phyloP scores from a whole-genome alignment of 73 alveolate species.

The Paramecium sexaurelia region DNA sequence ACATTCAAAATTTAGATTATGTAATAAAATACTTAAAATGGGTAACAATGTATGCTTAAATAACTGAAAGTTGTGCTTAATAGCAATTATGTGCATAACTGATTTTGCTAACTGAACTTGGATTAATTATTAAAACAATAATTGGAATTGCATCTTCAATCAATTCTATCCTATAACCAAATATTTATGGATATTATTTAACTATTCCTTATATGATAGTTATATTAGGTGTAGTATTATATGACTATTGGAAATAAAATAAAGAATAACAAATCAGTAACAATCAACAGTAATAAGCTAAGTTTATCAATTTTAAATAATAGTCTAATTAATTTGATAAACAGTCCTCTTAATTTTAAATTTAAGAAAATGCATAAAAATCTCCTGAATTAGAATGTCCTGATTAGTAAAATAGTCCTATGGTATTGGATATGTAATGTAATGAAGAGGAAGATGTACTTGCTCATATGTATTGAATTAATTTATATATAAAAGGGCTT shows the following conservation, averaged over 20 bases:
- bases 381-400: not conserved
- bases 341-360: not conserved
- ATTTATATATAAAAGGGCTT: not conserved
- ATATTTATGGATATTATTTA: not conserved
- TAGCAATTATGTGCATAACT: not conserved
- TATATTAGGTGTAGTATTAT: not conserved
- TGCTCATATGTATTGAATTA: not conserved
- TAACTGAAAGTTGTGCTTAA: not conserved
- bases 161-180: not conserved
- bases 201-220: constrained; percentile 10
- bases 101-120: not conserved
- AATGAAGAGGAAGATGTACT: constrained; percentile 14
- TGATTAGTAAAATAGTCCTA: not conserved
- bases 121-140: not conserved
- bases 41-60: not conserved
- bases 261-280: not conserved
- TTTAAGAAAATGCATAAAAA: not conserved
- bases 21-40: not conserved
- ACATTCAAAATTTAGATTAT: not conserved
- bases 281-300: not conserved
- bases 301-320: not conserved
- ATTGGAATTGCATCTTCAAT: not conserved
- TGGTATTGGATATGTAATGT: not conserved
- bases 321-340: not conserved
- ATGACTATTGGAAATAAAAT: not conserved